Evolutionary conservation across 371 early-diverging fungal species (phyloP).

Genomic region (Rhizopus stolonifer): DNA sequence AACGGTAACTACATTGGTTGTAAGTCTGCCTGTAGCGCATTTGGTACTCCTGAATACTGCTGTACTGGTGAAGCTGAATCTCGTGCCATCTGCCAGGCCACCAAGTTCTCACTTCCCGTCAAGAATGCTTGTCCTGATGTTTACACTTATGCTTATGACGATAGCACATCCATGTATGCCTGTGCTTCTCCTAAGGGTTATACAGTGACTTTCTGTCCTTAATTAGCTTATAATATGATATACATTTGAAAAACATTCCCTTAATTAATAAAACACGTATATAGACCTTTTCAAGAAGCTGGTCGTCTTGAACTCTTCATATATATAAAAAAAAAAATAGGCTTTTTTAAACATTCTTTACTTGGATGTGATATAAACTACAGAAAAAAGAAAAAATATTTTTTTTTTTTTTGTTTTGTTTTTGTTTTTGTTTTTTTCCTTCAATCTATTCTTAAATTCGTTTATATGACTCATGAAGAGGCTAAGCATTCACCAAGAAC

Average conservation of each 20-base stretch:
- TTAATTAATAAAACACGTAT: not conserved
- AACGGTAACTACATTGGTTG: conserved; percentile 24
- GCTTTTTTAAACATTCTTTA: conserved; percentile 1
- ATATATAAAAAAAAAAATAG: too few relatives aligned
- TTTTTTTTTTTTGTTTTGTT: not conserved
- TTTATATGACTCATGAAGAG: not conserved
- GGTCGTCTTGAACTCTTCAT: not conserved
- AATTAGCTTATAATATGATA: too few relatives aligned
- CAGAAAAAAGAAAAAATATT: not conserved
- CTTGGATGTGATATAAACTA: conserved; percentile 2
- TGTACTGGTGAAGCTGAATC: conserved; percentile 13
- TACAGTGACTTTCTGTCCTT: conserved; percentile 26
- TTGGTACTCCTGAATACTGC: conserved; percentile 20
- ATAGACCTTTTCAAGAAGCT: conserved; percentile 1
- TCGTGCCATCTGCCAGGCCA: conserved; percentile 10
- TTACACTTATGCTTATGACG: conserved; percentile 22
- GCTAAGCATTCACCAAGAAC: not conserved
- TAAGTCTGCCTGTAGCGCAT: conserved; percentile 22
- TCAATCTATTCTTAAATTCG: not conserved
- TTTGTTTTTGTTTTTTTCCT: not conserved
- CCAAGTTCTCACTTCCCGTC: conserved; percentile 11
- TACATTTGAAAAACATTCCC: not conserved
- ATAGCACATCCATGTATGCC: conserved; percentile 28
- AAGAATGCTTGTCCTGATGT: conserved; percentile 20
- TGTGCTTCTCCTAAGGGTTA: conserved; percentile 20